Percentiles rank a stretch among this genome's conserved stretches.
Conservation (phyloP, 768 basidiomycete species). For the Auriscalpium microsporum region DNA sequence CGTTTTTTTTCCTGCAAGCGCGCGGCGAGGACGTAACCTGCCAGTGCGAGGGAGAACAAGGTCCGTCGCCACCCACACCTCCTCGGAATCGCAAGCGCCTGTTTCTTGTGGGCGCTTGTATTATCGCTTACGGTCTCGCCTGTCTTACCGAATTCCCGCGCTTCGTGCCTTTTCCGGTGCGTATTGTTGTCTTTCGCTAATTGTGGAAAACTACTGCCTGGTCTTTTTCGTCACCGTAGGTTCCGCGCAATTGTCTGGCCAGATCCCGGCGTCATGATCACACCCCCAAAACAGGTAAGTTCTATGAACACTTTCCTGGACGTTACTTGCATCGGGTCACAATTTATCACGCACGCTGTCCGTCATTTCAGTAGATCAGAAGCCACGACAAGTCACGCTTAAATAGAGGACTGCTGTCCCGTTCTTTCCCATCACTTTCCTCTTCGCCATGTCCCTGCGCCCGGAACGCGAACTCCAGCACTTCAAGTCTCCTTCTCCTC, state of each 20-base stretch:
- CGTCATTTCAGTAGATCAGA: constrained; percentile 8
- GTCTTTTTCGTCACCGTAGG: background rate
- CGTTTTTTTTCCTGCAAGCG: background rate
- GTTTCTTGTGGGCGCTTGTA: background rate
- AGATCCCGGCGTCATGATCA: background rate
- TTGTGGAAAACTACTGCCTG: background rate
- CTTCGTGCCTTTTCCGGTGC: background rate
- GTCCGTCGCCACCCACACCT: background rate
- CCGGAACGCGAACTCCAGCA: constrained; percentile 9
- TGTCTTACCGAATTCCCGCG: background rate
- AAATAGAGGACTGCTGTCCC: constrained; percentile 8
- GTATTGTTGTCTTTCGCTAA: constrained; percentile 1
- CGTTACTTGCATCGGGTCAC: background rate
- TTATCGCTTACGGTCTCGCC: background rate
- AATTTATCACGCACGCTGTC: background rate
- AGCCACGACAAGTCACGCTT: constrained; percentile 8
- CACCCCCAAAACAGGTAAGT: background rate
- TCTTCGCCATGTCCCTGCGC: constrained; percentile 11
- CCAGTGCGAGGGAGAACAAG: background rate
- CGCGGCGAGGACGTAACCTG: background rate
- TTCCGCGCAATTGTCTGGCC: constrained; percentile 1
- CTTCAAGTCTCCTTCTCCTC: constrained; percentile 5
- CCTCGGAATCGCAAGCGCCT: background rate
- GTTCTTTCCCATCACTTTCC: constrained; percentile 4
- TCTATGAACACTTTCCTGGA: background rate